Conservation (phyloP, 2,329 filamentous ascomycete species). For the Phoma sp. region DNA sequence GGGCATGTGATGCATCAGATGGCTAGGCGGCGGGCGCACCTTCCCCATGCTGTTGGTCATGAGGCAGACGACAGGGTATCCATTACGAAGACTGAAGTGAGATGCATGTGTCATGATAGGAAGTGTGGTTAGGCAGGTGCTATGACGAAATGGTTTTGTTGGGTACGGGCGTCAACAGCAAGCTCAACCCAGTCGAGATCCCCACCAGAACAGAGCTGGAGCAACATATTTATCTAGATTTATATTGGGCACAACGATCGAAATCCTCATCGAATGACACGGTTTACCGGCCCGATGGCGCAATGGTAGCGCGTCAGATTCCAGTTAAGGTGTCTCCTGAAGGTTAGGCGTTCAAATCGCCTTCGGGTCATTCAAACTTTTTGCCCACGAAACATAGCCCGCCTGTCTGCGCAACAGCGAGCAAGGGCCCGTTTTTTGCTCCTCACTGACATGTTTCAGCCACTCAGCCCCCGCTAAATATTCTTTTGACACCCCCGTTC, state of each 20-base stretch:
- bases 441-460: slow-evolving; percentile 12
- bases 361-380: slow-evolving; percentile 20
- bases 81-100: too few species aligned
- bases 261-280: slow-evolving; percentile 17
- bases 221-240: too few species aligned
- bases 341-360: slow-evolving; percentile 24
- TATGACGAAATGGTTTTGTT: too few species aligned
- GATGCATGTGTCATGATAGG: too few species aligned
- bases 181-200: too few species aligned
- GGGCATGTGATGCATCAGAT: slow-evolving; percentile 16
- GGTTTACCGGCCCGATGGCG: slow-evolving; percentile 22
- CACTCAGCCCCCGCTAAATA: neutral
- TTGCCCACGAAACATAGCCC: neutral
- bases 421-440: slow-evolving; percentile 9
- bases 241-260: neutral
- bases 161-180: too few species aligned
- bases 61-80: neutral
- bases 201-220: too few species aligned
- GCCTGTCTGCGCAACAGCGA: neutral
- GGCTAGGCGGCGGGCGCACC: neutral
- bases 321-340: slow-evolving; percentile 22
- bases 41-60: slow-evolving; percentile 7
- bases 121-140: too few species aligned
- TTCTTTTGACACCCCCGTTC: slow-evolving; percentile 1
- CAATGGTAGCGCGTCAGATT: slow-evolving; percentile 26